Evolutionary conservation across 345 rosid genomes (phyloP).

Genomic region (Linum trigynum): DNA sequence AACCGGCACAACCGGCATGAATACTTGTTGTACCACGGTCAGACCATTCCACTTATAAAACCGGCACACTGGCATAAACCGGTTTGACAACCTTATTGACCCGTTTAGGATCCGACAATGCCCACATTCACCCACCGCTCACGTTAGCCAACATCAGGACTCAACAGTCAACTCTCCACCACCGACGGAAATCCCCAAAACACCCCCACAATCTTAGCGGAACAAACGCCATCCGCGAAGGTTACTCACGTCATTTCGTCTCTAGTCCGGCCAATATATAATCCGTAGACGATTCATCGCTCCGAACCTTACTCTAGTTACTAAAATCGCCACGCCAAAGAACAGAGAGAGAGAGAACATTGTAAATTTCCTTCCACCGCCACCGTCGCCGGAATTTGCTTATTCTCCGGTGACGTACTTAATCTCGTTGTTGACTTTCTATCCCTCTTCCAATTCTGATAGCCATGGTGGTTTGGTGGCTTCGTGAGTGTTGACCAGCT

Average conservation of each 20-base stretch:
- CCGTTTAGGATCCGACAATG: conserved; percentile 56
- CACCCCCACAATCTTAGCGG: not conserved
- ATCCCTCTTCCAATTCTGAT: no score
- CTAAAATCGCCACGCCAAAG: not conserved
- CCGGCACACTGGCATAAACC: no score
- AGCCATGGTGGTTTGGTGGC: not conserved
- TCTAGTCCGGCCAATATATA: conserved; percentile 18
- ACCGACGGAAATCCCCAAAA: conserved; percentile 5
- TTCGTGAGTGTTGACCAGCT: no score
- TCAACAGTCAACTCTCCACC: conserved; percentile 10
- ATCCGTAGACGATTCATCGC: conserved; percentile 6
- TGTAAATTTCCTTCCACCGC: not conserved
- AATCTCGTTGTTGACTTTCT: no score
- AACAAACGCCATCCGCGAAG: not conserved
- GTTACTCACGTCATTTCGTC: conserved; percentile 12
- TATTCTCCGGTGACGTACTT: no score
- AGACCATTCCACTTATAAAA: no score
- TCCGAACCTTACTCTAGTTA: conserved; percentile 18
- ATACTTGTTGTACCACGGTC: no score
- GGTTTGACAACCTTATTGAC: conserved; percentile 20
- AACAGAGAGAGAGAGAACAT: not conserved
- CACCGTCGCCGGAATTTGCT: no score
- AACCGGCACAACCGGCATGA: no score
- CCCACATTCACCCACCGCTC: conserved; percentile 21
- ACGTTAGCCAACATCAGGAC: conserved; percentile 13